Percentiles rank a stretch among this genome's conserved stretches.
phyloP scores from a whole-genome alignment of 805 yeast genomes.

The Lachancea cidri region DNA sequence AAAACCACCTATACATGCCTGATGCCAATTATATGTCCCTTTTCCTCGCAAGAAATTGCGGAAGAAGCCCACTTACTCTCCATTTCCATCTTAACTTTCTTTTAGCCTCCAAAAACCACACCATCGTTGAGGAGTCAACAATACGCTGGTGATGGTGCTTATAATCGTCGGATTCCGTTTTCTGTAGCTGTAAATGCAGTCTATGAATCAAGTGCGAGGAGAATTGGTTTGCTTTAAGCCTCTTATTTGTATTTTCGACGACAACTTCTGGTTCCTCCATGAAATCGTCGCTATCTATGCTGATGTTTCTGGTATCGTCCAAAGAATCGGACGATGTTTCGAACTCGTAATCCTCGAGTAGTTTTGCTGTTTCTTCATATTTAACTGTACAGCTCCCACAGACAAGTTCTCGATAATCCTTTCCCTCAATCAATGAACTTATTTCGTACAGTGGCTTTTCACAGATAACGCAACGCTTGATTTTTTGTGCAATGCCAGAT shows the following conservation, averaged over 20 bases:
- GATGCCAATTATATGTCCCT: conserved; percentile 2
- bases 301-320: conserved; percentile 6
- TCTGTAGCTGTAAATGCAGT: conserved; percentile 29
- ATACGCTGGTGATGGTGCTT: background rate
- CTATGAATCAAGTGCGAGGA: conserved; percentile 31
- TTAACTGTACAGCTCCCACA: conserved; percentile 56
- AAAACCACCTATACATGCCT: background rate
- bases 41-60: conserved; percentile 26
- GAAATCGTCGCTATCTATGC: conserved; percentile 8
- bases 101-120: conserved; percentile 36
- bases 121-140: conserved; percentile 19
- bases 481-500: conserved; percentile 13
- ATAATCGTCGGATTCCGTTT: background rate
- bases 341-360: conserved; percentile 37
- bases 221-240: conserved; percentile 17
- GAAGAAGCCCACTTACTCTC: conserved; percentile 43
- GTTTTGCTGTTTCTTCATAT: conserved; percentile 46
- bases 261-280: conserved; percentile 6
- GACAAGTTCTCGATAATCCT: conserved; percentile 47
- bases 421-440: conserved; percentile 29
- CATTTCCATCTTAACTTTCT: conserved; percentile 47
- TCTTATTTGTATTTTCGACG: conserved; percentile 7
- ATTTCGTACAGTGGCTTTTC: conserved; percentile 64
- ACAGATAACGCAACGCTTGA: conserved; percentile 56
- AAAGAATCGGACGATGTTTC: conserved; percentile 22